These are phyloP conservation scores for Boletus vinaceobasis DNA, from an alignment of 768 basidiomycete species.

Conservation along the genomic window DNA sequence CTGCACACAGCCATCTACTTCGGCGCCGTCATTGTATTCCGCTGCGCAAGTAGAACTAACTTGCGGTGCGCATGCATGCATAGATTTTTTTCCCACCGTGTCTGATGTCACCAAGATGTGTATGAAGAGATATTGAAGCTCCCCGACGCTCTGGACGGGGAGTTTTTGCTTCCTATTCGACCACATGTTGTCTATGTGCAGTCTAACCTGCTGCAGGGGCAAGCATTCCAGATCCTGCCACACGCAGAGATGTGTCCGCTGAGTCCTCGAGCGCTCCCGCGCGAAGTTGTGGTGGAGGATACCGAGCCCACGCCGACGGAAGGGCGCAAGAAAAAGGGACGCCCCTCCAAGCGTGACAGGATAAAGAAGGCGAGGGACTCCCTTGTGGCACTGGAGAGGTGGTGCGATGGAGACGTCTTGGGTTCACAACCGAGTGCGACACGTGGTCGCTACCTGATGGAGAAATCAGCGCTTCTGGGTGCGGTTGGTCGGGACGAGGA, in stretches of 20 bases:
- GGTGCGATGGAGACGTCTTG: constrained; percentile 34
- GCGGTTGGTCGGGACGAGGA: constrained; percentile 30
- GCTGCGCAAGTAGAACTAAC: constrained; percentile 60
- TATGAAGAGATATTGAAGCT: constrained; percentile 48
- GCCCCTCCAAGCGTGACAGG: constrained; percentile 61
- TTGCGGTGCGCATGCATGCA: constrained; percentile 39
- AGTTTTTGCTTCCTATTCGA: constrained; percentile 43
- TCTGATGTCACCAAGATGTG: constrained; percentile 45
- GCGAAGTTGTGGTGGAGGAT: constrained; percentile 57
- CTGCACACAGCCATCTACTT: constrained; percentile 58
- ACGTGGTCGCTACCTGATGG: constrained; percentile 39
- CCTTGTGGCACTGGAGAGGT: constrained; percentile 45
- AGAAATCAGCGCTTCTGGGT: constrained; percentile 41
- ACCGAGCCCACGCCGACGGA: constrained; percentile 7
- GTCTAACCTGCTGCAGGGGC: constrained; percentile 43
- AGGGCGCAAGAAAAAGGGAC: constrained; percentile 53
- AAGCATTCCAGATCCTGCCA: constrained; percentile 62
- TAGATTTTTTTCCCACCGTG: no score
- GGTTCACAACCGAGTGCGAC: constrained; percentile 30
- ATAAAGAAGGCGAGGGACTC: constrained; percentile 50
- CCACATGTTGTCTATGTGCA: constrained; percentile 51
- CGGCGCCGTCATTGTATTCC: constrained; percentile 48
- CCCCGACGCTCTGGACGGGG: constrained; percentile 42
- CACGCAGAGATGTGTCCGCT: constrained; percentile 44
- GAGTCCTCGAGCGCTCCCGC: constrained; percentile 64